Conservation (phyloP, 176 grass and related monocot genomes). For the Guadua angustifolia region DNA sequence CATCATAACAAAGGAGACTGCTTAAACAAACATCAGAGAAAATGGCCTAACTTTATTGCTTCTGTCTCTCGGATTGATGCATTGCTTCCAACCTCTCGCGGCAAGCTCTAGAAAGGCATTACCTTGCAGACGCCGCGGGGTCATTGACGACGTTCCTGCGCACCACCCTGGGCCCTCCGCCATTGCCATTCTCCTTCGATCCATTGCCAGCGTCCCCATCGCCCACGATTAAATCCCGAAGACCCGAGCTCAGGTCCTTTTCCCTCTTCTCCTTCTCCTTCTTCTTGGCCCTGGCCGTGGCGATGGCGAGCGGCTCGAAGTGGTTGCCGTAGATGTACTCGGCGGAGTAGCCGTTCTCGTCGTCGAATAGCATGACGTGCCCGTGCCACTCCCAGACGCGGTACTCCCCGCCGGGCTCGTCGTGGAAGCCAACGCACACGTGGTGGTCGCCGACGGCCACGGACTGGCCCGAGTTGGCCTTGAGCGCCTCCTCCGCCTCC, state of each 20-base stretch:
- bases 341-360: slow-evolving; percentile 85
- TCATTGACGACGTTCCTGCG: slow-evolving; percentile 59
- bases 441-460: slow-evolving; percentile 89
- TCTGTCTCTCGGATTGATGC: slow-evolving; percentile 29
- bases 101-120: slow-evolving; percentile 40
- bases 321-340: slow-evolving; percentile 96
- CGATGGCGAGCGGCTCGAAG: slow-evolving; percentile 69
- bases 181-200: slow-evolving; percentile 36
- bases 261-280: slow-evolving; percentile 67
- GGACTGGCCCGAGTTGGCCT: slow-evolving; percentile 86
- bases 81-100: slow-evolving; percentile 16
- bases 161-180: slow-evolving; percentile 56
- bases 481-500: slow-evolving; percentile 68
- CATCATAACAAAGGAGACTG: slow-evolving; percentile 26
- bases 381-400: slow-evolving; percentile 99
- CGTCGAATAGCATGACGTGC: slow-evolving; percentile 94
- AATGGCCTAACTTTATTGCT: slow-evolving; percentile 49
- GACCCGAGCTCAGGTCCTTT: slow-evolving; percentile 60
- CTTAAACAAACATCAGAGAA: slow-evolving; percentile 30
- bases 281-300: slow-evolving; percentile 55
- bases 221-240: slow-evolving; percentile 77
- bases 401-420: slow-evolving; percentile 78
- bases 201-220: slow-evolving; percentile 19
- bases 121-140: slow-evolving; percentile 45
- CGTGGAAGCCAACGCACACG: slow-evolving; percentile 80